Evolutionary conservation across 495 filamentous ascomycete species (phyloP), one percentile per base, ranked within the genome.

Genomic region (Penicillium atrosanguineum): DNA sequence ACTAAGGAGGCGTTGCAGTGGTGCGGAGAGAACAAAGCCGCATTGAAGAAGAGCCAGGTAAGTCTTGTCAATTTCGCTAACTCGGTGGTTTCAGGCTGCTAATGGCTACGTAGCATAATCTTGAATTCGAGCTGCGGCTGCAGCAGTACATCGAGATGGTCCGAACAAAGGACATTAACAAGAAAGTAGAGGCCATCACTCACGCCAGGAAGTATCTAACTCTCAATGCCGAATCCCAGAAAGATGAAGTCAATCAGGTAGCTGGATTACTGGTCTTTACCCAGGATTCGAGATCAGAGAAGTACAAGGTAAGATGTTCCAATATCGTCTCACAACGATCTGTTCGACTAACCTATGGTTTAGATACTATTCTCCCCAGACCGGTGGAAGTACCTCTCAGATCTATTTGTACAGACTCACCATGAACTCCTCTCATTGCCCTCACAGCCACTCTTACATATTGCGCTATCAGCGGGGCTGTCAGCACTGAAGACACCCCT

Each of bases 141-240:
- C 94, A 98, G 70, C 91, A 97, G 65, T 97, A 89, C 67, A 91
- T 97, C 57, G 94, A 97, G 65, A 78, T 97, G 51, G 81, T 95
- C 46, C 79, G 94, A 39, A 83, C 74, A 34, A 78, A 79, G 40
- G 71, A 84, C 16, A 75, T 67, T 28, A 43, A 62, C 5, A 88
- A 87, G 58, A 77, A 86, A 23, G 61, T 84, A 47, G 90, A 96
- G 52, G 88, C 92, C n/a, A 86, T 87, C 52, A 64, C 71, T 19
- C 87, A 97, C 68, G 91, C 91, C 6, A 86, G 80, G 61, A 96
- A 89, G 65, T 89, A 85, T 69, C 79, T 98, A 15, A 71, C 81
- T 18, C 81, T 83, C 7, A 87, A 85, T 62, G 69, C 72, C 36
- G 84, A 88, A 31, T 79, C 79, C 6, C 86, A 93, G 57, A 83